phyloP scores from a whole-genome alignment of 257 asterid species.

The Scutellaria galericulata region DNA sequence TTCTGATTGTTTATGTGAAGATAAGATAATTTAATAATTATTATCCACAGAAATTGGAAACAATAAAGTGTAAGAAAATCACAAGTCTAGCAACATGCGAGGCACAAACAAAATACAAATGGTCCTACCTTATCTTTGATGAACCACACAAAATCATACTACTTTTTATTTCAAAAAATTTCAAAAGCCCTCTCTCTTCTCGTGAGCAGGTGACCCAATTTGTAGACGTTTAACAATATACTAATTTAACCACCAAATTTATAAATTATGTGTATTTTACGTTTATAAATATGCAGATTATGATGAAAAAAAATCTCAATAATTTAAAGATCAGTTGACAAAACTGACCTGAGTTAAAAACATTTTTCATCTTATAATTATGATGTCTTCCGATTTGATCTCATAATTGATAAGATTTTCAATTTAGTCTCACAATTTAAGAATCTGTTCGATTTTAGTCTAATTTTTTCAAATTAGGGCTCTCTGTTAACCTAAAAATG shows the following conservation, averaged over 20 bases:
- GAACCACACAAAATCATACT: constrained; percentile 25
- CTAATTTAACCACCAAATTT: neutral
- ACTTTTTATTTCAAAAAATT: neutral
- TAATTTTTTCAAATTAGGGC: too few species aligned
- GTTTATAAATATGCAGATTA: too few species aligned
- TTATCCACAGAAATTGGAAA: constrained; percentile 12
- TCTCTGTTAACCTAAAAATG: too few species aligned
- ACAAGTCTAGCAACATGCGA: constrained; percentile 31
- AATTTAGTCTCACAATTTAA: too few species aligned
- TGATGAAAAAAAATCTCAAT: neutral
- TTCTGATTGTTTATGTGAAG: neutral
- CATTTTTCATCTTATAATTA: too few species aligned
- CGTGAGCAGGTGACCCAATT: neutral
- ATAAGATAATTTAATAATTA: constrained; percentile 7
- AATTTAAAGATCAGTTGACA: neutral
- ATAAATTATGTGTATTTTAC: too few species aligned
- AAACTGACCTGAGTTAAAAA: neutral
- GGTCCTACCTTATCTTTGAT: constrained; percentile 42
- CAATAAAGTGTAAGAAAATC: constrained; percentile 15
- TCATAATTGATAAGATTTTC: too few species aligned
- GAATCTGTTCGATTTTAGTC: too few species aligned
- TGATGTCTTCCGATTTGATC: too few species aligned
- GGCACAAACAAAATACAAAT: constrained; percentile 34
- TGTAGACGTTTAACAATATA: neutral
- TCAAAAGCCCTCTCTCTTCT: neutral